Percentiles rank a stretch among this genome's conserved stretches.
Conservation (phyloP, 164 flowering plant genomes). For the Vitis labrusca region DNA sequence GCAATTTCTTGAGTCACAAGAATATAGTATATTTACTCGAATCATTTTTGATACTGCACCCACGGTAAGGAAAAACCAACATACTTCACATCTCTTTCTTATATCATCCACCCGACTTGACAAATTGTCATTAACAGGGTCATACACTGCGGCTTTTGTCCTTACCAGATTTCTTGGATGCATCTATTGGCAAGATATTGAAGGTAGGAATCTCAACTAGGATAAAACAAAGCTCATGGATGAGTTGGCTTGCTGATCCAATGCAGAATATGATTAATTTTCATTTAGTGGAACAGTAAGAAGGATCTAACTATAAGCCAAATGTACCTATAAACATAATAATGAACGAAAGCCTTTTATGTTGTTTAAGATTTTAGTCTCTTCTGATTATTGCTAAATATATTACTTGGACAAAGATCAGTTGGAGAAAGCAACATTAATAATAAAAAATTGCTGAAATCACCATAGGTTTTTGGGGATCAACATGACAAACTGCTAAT, state of each 20-base stretch:
- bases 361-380: too few relatives aligned
- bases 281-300: background rate
- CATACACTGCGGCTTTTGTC: conserved; percentile 91
- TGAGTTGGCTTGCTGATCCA: background rate
- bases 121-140: conserved; percentile 46
- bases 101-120: conserved; percentile 3
- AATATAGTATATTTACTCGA: conserved; percentile 74
- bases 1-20: conserved; percentile 86
- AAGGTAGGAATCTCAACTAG: conserved; percentile 48
- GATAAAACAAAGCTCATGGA: background rate
- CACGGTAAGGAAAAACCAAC: conserved; percentile 51
- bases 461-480: too few relatives aligned
- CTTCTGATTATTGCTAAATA: too few relatives aligned
- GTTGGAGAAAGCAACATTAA: too few relatives aligned
- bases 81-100: background rate
- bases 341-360: background rate
- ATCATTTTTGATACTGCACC: conserved; percentile 98
- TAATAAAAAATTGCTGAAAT: too few relatives aligned
- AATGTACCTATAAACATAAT: background rate
- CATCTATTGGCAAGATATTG: conserved; percentile 91
- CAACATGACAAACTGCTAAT: too few relatives aligned
- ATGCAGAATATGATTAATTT: background rate
- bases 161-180: conserved; percentile 76
- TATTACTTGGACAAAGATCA: too few relatives aligned
- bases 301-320: background rate